Base-by-base conservation (phyloP, 164 flowering plant genomes). In the Buxus sempervirens region DNA sequence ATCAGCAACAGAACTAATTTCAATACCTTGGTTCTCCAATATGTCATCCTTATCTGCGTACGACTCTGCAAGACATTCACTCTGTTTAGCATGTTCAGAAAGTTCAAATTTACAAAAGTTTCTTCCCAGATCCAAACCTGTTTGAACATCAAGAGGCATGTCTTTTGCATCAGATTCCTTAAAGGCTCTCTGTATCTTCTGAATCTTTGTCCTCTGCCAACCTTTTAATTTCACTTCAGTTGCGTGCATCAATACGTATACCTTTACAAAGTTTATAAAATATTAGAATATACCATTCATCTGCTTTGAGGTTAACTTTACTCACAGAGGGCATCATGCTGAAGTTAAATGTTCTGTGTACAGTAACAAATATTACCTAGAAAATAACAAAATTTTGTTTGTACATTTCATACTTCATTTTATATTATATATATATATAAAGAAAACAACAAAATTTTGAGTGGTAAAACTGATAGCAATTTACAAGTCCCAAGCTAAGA, bases 231-330 rank as follows among this genome's bases (percentile, higher is more conserved):
- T 85, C 49, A 80, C 80, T 68, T 86, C 87, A 81, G 75, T 58
- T n/a, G 84, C 76, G 78, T 94, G 97, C 74, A 89, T 92, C 83
- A 95, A 76, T 6, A 92, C 62, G 75, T 83, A 90, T 38, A 95
- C 96, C 98, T 95, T 65, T 21, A 32, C 21, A 74, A 5, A 27
- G 15, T 60, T 65, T 48, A 42, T 2, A 26, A 59, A 53, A 70
- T 41, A 67, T 54, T 4, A 58, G 20, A 74, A 51, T 22, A 49
- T 26, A 51, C 42, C n/a, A 64, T 28, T 42, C 63, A 18, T 48
- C 24, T 67, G 38, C 24, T 25, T 27, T 9, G 13, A 20, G 38
- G n/a, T 13, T 55, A 13, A 60, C 58, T 60, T 10, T 13, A 12
- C 24, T 56, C 53, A 1, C 27, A 64, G 53, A 64, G 67, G 41